These are phyloP conservation scores for Chlorella variabilis DNA, from an alignment of 163 green algal species.

Conservation along the genomic window DNA sequence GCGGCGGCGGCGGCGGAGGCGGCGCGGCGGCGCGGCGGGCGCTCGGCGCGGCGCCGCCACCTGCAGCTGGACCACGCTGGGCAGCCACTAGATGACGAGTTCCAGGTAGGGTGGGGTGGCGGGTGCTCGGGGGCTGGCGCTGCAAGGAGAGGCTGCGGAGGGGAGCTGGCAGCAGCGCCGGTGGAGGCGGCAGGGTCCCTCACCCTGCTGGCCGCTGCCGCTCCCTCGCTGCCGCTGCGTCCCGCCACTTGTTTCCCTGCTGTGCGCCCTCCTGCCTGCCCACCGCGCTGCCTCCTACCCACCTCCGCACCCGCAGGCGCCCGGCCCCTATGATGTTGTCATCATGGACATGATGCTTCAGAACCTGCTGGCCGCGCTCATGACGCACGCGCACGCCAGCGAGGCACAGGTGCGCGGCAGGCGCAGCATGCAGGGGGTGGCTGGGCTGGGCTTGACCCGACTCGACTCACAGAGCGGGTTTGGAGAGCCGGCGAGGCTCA, in stretches of 20 bases:
- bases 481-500: no score
- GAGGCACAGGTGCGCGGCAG: slow-evolving; percentile 11
- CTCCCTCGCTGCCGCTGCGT: no score
- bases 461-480: no score
- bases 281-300: no score
- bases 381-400: slow-evolving; percentile 12
- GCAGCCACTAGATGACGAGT: slow-evolving; percentile 2
- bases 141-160: no score
- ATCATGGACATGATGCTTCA: slow-evolving; percentile 67
- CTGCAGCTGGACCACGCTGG: slow-evolving; percentile 10
- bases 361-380: slow-evolving; percentile 63
- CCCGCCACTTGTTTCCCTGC: no score
- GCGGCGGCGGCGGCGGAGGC: not conserved
- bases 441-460: not conserved
- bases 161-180: no score
- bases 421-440: slow-evolving; percentile 44
- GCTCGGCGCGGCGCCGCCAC: slow-evolving; percentile 2
- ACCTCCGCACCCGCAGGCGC: slow-evolving; percentile 4
- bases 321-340: slow-evolving; percentile 70
- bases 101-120: not conserved
- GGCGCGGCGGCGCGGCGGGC: not conserved
- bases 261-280: not conserved
- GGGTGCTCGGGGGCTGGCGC: no score
- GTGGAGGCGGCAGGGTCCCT: no score
- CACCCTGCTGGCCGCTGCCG: no score